Evolutionary conservation across 441 rosid species (phyloP), one percentile per base, ranked within the genome.

Genomic region (Pelargonium myrrhifolium): DNA sequence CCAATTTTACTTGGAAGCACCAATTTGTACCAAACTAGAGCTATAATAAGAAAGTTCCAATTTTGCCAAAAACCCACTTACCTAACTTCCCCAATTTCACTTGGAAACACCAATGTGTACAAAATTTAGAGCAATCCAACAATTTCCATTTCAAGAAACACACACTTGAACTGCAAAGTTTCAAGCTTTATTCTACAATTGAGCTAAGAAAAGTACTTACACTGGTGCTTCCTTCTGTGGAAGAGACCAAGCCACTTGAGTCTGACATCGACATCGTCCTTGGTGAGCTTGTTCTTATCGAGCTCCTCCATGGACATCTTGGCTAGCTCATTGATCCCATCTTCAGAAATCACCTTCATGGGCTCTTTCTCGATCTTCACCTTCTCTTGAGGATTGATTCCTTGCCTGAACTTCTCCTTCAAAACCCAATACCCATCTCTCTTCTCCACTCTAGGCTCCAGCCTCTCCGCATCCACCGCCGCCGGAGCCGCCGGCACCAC

Each of bases 161-260:
- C 9, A 12, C 12, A 12, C 47, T 42, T 42, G 12, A 42, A 42
- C 6, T 42, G 47, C 5, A 14, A 69, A 67, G 47, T 15, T 14
- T 49, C 20, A 47, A 47, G 55, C 55, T 49, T 49, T 14, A 24
- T 2, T 24, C 28, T 24, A 5, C 37, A 66, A 60, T 7, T 11
- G 0, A 35, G 56, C 43, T 62, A 11, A n/a, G 35, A 10, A 15
- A 9, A 9, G 15, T 42, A 76, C 96, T 80, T 77, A 93, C 98
- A 87, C 0, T 85, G 93, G 73, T 87, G 94, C 80, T 93, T 93
- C 66, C 98, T 80, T 70, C 98, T 82, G 72, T 90, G 98, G 65
- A 93, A 90, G 71, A 93, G 81, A 75, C 98, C 98, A 77, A 93
- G 97, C 97, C 98, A 93, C 72, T 93, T 93, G 68, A 93, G 97